phyloP scores from a whole-genome alignment of 2,329 filamentous ascomycete genomes.

The Alternaria arbusti region DNA sequence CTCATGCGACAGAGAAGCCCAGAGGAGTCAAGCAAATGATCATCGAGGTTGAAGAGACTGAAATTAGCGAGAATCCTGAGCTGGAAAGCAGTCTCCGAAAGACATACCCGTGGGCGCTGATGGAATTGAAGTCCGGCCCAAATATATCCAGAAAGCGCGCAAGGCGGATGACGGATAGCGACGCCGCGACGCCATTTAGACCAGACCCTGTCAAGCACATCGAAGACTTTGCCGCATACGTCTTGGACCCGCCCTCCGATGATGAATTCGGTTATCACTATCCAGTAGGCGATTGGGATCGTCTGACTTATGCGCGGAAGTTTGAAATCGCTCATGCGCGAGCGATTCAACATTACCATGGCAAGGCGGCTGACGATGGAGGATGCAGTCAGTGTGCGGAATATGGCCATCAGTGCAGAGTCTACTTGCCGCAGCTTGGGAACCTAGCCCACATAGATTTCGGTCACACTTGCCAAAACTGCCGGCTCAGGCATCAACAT shows the following conservation, averaged over 20 bases:
- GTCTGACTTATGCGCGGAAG: neutral
- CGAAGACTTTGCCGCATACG: slow-evolving; percentile 8
- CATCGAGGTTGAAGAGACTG: slow-evolving; percentile 9
- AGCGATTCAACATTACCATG: slow-evolving; percentile 11
- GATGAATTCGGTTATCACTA: slow-evolving; percentile 2
- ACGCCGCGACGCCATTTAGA: neutral
- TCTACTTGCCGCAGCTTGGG: slow-evolving; percentile 3
- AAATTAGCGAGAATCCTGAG: neutral
- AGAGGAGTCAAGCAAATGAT: slow-evolving; percentile 9
- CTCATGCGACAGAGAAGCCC: neutral
- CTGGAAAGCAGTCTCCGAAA: slow-evolving; percentile 5
- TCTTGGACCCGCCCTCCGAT: slow-evolving; percentile 1
- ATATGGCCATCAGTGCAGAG: slow-evolving; percentile 9
- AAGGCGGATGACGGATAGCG: neutral
- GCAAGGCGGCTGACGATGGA: neutral
- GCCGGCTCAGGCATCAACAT: neutral
- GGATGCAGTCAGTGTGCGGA: slow-evolving; percentile 7
- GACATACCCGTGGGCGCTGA: slow-evolving; percentile 11
- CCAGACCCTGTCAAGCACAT: slow-evolving; percentile 3
- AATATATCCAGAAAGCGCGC: slow-evolving; percentile 1
- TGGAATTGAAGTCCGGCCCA: neutral
- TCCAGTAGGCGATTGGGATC: slow-evolving; percentile 1
- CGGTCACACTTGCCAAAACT: slow-evolving; percentile 13
- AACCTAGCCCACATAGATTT: neutral
- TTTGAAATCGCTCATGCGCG: slow-evolving; percentile 15